Percentiles rank a stretch among this genome's conserved stretches.
Evolutionary conservation across 1,284 basidiomycete species (phyloP).

Genomic region (Ustilago curta): DNA sequence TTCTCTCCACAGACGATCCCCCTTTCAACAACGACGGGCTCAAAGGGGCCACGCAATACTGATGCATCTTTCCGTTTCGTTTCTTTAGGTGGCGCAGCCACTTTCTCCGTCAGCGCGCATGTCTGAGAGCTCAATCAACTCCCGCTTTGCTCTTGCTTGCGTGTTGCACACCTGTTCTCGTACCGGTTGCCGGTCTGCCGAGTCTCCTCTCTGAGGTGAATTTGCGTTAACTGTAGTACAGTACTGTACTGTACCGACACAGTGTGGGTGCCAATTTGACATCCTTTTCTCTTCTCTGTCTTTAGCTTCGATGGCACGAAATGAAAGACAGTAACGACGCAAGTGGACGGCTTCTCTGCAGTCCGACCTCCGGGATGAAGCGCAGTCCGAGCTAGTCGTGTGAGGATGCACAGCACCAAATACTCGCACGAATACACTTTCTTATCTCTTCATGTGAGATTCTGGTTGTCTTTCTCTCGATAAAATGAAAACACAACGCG

Average conservation of each 20-base stretch:
- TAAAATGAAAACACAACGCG: background rate
- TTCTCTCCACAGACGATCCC: background rate
- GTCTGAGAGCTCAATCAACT: background rate
- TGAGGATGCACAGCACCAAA: background rate
- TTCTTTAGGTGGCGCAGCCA: background rate
- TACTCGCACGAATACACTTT: conserved; percentile 2
- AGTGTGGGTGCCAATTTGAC: background rate
- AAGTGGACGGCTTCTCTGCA: background rate
- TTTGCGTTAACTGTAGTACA: too few relatives aligned
- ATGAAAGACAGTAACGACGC: background rate
- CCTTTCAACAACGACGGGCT: background rate
- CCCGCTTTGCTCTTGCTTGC: background rate
- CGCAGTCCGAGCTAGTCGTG: conserved; percentile 1
- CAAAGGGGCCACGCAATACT: conserved; percentile 1
- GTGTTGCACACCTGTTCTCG: background rate
- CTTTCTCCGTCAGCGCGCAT: conserved; percentile 3
- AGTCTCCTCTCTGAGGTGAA: conserved; percentile 2
- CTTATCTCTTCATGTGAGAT: background rate
- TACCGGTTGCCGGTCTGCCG: background rate
- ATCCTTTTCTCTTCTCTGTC: background rate
- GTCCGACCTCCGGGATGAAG: background rate
- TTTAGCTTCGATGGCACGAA: background rate
- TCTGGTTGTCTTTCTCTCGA: background rate
- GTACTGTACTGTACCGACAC: too few relatives aligned
- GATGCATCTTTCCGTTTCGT: background rate